A percentile compares a stretch with the other conserved stretches of the same genome.
Conservation (phyloP, 108 stramenopile species). For the Cyclotella distinguenda region DNA sequence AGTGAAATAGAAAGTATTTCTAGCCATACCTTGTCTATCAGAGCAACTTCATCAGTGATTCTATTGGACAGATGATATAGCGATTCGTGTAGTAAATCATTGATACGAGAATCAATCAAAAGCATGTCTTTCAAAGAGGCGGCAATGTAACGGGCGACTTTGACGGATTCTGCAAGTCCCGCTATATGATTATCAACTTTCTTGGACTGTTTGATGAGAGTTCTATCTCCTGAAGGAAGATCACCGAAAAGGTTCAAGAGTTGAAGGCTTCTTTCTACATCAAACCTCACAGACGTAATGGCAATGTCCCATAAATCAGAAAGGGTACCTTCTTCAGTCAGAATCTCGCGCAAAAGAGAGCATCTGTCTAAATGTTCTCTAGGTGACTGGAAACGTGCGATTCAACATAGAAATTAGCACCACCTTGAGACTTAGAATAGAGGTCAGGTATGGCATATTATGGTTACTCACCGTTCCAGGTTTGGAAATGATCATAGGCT, state of each 20-base stretch:
- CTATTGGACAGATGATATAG: constrained; percentile 25
- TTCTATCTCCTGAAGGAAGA: constrained; percentile 18
- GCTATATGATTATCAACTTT: constrained; percentile 28
- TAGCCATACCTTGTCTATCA: constrained; percentile 56
- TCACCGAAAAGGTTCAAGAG: constrained; percentile 18
- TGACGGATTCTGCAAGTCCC: constrained; percentile 68
- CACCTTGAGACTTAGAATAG: too few species aligned
- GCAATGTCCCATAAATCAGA: constrained; percentile 29
- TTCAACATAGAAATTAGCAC: too few species aligned
- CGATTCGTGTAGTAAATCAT: constrained; percentile 19
- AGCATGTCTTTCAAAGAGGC: constrained; percentile 67
- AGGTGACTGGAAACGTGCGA: not conserved
- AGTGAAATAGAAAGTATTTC: constrained; percentile 21
- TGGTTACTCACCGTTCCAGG: too few species aligned
- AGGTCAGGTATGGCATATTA: too few species aligned
- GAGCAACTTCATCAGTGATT: constrained; percentile 33
- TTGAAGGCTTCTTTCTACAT: constrained; percentile 28
- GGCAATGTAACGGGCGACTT: constrained; percentile 60
- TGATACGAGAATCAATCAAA: constrained; percentile 48
- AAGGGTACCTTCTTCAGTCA: constrained; percentile 18
- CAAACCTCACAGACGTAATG: constrained; percentile 23
- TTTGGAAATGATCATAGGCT: not conserved
- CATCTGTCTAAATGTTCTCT: constrained; percentile 5
- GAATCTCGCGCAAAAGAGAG: constrained; percentile 5
- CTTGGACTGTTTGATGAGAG: constrained; percentile 28